phyloP scores from a whole-genome alignment of 768 basidiomycete genomes.

The Mycena alexandri region DNA sequence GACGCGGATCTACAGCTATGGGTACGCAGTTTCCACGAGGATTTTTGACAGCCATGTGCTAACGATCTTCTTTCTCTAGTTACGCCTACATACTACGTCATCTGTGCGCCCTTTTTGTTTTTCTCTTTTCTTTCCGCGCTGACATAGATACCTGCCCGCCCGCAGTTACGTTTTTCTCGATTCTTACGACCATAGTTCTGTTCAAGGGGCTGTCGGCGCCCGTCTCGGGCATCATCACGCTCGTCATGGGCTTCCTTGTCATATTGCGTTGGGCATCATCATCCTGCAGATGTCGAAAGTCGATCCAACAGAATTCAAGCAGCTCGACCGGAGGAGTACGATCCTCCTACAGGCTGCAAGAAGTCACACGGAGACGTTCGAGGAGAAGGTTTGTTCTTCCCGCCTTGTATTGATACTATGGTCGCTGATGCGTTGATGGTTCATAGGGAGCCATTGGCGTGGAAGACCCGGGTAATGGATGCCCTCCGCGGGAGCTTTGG shows the following conservation, averaged over 20 bases:
- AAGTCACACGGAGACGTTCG: slow-evolving; percentile 71
- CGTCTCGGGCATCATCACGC: slow-evolving; percentile 84
- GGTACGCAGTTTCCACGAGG: slow-evolving; percentile 54
- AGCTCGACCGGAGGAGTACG: slow-evolving; percentile 89
- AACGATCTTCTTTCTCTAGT: slow-evolving; percentile 58
- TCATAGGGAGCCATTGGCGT: slow-evolving; percentile 55
- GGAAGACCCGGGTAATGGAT: slow-evolving; percentile 95
- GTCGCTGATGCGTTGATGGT: slow-evolving; percentile 1
- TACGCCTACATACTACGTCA: slow-evolving; percentile 89
- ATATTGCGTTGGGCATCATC: slow-evolving; percentile 93
- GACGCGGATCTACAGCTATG: slow-evolving; percentile 64
- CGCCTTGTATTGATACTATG: not conserved
- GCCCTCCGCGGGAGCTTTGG: slow-evolving; percentile 93
- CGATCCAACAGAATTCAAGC: slow-evolving; percentile 82
- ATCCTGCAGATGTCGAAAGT: slow-evolving; percentile 97
- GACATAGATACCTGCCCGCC: slow-evolving; percentile 16
- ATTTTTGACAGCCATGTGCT: slow-evolving; percentile 36
- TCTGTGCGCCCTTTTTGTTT: slow-evolving; percentile 62
- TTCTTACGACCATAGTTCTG: slow-evolving; percentile 88
- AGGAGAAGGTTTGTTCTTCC: slow-evolving; percentile 67
- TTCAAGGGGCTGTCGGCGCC: slow-evolving; percentile 90
- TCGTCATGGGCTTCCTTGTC: slow-evolving; percentile 92
- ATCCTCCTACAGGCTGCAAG: slow-evolving; percentile 91
- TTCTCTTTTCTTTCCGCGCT: slow-evolving; percentile 24
- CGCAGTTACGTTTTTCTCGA: slow-evolving; percentile 85